Base-by-base conservation (phyloP, 2,329 filamentous ascomycete genomes). In the Aspergillus hiratsukae region DNA sequence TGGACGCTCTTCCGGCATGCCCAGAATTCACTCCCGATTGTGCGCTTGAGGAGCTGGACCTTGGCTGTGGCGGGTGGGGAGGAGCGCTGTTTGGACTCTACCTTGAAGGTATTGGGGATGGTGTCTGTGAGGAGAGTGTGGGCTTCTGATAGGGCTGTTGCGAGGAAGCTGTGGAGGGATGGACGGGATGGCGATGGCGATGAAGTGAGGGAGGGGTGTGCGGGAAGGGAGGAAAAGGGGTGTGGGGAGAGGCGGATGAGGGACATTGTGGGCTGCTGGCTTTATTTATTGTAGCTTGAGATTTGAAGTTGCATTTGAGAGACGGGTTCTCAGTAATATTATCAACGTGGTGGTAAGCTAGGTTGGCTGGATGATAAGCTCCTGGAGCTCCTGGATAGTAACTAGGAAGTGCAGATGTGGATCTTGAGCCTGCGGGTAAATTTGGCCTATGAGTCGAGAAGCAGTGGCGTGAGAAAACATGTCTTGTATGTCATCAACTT, bases 1-100 rank as follows among this genome's bases (percentile, higher is more conserved):
- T 77, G 75, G 25, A 72, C 59, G 41, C 72, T 76, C 46, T 67
- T 68, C n/a, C 75, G 71, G 51, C 72, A 75, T 28, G 72, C 69
- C 75, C 75, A 78, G 62, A 72, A 69, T 48, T 76, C 74, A 23
- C 23, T 23, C 23, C 23, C 23, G 17, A 53, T 31, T n/a, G 27
- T 43, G 37, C 51, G 25, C 19, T 55, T 55, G 49, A 63, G 64
- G 10, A 75, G 61, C 25, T 68, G 59, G 37, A 75, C 66, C 35
- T 65, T 64, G 21, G 71, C 66, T 14, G 54, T 59, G 17, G 72
- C 64, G 1, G 72, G 70, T 2, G 63, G 51, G 2, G 72, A 71
- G 6, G 58, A 45, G 45, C 66, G 69, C 6, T 53, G 60, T 59
- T 69, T 72, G 25, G 56, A 57, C 29, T 72, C 58, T 21, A 52